These are phyloP conservation scores for Gossypium trilobum DNA, from an alignment of 441 rosid species.

Conservation along the genomic window DNA sequence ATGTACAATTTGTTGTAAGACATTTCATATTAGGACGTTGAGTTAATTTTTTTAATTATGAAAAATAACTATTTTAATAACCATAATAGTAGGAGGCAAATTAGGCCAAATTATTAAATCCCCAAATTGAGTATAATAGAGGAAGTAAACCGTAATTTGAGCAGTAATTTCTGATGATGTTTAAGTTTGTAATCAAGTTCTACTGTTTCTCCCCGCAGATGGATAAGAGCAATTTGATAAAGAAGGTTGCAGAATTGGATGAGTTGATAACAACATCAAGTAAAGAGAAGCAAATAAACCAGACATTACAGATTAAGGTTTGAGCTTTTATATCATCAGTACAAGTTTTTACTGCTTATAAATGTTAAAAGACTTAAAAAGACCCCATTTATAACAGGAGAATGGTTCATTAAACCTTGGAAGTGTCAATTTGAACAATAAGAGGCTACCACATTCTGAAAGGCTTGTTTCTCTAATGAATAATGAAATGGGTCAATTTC, in stretches of 20 bases:
- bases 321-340: not conserved
- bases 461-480: conserved; percentile 48
- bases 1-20: not conserved
- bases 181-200: not conserved
- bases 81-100: not conserved
- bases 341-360: not conserved
- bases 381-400: conserved; percentile 34
- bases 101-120: not conserved
- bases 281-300: conserved; percentile 33
- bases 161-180: conserved; percentile 18
- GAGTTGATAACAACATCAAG: conserved; percentile 35
- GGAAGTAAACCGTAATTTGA: not conserved
- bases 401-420: conserved; percentile 23
- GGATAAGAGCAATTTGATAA: conserved; percentile 66
- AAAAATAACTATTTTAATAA: not conserved
- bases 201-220: conserved; percentile 28
- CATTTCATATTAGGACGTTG: not conserved
- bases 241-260: conserved; percentile 62
- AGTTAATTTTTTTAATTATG: not conserved
- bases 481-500: conserved; percentile 50
- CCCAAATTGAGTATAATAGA: not conserved
- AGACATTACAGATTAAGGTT: conserved; percentile 31
- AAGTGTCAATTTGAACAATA: conserved; percentile 29
- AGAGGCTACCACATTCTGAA: conserved; percentile 41
- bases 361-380: not conserved